Evolutionary conservation across 2,329 filamentous ascomycete species (phyloP), one percentile per base, ranked within the genome.

Genomic region (Nemania sp.): DNA sequence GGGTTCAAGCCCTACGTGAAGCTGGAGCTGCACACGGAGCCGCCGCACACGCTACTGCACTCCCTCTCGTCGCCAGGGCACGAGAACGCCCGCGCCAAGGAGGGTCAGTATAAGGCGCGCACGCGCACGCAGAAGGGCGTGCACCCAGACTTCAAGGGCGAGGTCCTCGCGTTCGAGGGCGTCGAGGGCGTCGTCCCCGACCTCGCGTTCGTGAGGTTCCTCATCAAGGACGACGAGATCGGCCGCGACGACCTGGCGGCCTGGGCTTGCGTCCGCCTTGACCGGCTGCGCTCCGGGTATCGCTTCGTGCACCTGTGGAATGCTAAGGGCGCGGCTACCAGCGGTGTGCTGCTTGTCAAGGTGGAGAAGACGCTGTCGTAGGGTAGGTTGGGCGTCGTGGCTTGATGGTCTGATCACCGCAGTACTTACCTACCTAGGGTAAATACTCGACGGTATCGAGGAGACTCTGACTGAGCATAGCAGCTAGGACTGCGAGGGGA

Each of bases 231-330:
- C 73, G 90, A 96, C 67, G 90, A 94, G 74, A 85, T 93, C 66
- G 87, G 88, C 3, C 83, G 84, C 64, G 92, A 98, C 70, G 84
- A 89, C 60, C 76, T 97, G 58, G 89, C 92, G 11, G 92, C 90
- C 2, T 98, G 95, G 95, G 87, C 90, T 1, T 97, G 92, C 71
- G 88, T 96, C 68, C 84, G 92, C 40, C 83, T 98, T 20, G 92
- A 97, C 76, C 84, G 92, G 7, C 75, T 97, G 60, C 86, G 86
- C 62, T 78, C 83, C 35, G 94, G 95, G 0, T 90, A 90, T 67
- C 82, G 92, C 11, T 87, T 97, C 66, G 80, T 98, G 57, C 89
- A 88, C 68, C 77, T 98, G 59, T 81, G 90, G 64, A 88, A 96
- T 71, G 79, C 81, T 25, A 82, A 87, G 63, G 91, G 91, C 0